phyloP scores from a whole-genome alignment of 495 filamentous ascomycete species.

The Cladorrhinum samala region DNA sequence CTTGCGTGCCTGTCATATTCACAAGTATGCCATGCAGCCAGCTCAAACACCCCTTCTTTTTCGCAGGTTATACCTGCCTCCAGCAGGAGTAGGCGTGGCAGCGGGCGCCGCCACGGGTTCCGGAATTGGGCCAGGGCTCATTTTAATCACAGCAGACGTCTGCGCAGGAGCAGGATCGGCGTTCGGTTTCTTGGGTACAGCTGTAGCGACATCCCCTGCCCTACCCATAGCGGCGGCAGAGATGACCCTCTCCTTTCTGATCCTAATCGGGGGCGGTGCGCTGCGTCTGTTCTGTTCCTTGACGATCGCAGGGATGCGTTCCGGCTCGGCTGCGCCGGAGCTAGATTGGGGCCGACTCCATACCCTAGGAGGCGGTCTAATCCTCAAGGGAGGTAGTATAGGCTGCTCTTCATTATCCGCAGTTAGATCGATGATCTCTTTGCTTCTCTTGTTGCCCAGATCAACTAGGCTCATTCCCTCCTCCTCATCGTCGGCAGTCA shows the following conservation, averaged over 20 bases:
- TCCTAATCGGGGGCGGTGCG: not conserved
- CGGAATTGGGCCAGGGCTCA: not conserved
- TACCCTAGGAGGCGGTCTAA: not conserved
- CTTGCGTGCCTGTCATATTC: no score
- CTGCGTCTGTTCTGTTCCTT: not conserved
- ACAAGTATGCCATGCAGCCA: no score
- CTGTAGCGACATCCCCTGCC: not conserved
- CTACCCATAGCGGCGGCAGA: not conserved
- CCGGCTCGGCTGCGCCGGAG: not conserved
- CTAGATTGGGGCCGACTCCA: not conserved
- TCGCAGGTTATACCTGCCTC: no score
- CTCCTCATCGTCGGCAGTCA: not conserved
- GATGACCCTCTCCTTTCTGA: not conserved
- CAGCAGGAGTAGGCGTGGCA: not conserved
- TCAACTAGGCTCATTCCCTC: not conserved
- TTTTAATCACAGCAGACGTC: not conserved
- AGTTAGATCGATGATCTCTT: not conserved
- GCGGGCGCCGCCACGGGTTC: not conserved
- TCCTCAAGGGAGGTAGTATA: not conserved
- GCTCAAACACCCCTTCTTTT: no score
- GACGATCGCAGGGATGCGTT: not conserved
- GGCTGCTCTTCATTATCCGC: no score
- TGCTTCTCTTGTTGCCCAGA: not conserved
- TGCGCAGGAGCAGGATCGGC: not conserved
- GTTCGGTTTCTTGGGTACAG: not conserved